Conservation (phyloP, 2,329 filamentous ascomycete species). For the Penicillium occitanis region DNA sequence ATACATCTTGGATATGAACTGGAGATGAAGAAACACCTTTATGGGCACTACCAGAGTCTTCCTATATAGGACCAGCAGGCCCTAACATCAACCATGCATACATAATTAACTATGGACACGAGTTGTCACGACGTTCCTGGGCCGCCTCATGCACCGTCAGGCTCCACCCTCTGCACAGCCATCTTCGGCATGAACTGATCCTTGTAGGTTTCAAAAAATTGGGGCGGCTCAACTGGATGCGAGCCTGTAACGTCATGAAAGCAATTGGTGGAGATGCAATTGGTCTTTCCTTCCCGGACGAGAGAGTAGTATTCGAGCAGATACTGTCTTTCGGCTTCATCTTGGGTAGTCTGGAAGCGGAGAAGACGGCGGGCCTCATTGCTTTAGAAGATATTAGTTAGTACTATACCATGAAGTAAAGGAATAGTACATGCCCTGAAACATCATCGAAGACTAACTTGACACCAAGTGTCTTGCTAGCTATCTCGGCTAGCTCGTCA, state of each 20-base stretch:
- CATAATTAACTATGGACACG: not conserved
- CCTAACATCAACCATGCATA: not conserved
- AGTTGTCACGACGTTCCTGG: not conserved
- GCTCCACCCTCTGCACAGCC: conserved; percentile 16
- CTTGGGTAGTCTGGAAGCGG: conserved; percentile 36
- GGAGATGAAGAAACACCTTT: not conserved
- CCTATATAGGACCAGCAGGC: not conserved
- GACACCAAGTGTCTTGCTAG: conserved; percentile 46
- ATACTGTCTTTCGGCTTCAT: conserved; percentile 48
- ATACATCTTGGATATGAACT: not conserved
- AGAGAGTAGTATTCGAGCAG: conserved; percentile 55
- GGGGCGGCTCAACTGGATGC: conserved; percentile 48
- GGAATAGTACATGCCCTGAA: conserved; percentile 38
- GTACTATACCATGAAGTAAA: no score
- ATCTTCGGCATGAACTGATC: conserved; percentile 35
- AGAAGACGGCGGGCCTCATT: conserved; percentile 40
- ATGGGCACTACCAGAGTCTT: not conserved
- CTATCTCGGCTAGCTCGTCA: conserved; percentile 49
- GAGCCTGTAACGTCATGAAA: conserved; percentile 52
- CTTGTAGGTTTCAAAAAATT: conserved; percentile 52
- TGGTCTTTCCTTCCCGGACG: conserved; percentile 55
- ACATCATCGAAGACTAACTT: conserved; percentile 51
- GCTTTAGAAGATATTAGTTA: conserved; percentile 16
- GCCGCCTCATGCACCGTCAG: conserved; percentile 11
- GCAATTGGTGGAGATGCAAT: conserved; percentile 54